Conservation (phyloP, 768 basidiomycete species). For the Filobasidium wieringae region DNA sequence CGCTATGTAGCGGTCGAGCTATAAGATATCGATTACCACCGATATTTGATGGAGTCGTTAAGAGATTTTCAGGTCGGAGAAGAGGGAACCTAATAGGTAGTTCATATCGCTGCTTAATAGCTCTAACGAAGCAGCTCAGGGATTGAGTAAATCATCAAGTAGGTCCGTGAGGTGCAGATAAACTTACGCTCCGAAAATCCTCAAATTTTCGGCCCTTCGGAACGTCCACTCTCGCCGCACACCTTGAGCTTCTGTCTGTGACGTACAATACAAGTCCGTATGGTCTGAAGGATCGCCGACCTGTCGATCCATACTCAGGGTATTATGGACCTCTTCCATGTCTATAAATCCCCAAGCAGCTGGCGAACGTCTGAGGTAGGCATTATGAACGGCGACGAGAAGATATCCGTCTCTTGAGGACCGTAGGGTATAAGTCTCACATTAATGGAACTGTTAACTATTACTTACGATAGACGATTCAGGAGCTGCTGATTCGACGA, state of each 20-base stretch:
- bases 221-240: slow-evolving; percentile 34
- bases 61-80: too few species aligned
- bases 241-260: not conserved
- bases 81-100: slow-evolving; percentile 14
- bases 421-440: not conserved
- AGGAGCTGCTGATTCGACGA: slow-evolving; percentile 15
- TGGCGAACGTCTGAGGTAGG: slow-evolving; percentile 16
- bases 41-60: too few species aligned
- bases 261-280: not conserved
- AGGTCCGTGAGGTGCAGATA: not conserved
- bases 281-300: not conserved
- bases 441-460: not conserved
- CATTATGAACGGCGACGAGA: slow-evolving; percentile 29
- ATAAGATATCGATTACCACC: too few species aligned
- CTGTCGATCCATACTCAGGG: slow-evolving; percentile 6
- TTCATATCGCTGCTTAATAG: slow-evolving; percentile 29
- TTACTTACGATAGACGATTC: slow-evolving; percentile 25
- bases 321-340: slow-evolving; percentile 33
- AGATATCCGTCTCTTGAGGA: slow-evolving; percentile 28
- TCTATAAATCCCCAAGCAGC: slow-evolving; percentile 34
- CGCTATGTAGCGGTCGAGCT: too few species aligned
- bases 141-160: not conserved
- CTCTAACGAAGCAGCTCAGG: slow-evolving; percentile 13
- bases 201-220: slow-evolving; percentile 29
- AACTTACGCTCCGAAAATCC: slow-evolving; percentile 36